Conservation (phyloP, 345 rosid genomes). For the Eucalyptus camaldulensis region DNA sequence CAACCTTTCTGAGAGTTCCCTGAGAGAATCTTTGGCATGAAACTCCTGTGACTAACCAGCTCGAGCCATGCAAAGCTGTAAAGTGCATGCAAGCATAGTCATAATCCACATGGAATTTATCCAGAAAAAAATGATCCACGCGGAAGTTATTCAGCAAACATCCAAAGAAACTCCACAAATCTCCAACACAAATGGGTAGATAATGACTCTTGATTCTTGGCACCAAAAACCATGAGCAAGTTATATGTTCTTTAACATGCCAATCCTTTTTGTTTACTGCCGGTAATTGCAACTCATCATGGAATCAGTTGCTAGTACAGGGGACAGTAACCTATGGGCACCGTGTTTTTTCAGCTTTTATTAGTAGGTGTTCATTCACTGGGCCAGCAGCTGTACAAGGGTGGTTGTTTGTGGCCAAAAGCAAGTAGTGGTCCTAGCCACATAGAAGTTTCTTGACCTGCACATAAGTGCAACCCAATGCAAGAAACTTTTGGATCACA, state of each 20-base stretch:
- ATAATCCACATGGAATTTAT: not conserved
- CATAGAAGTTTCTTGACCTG: not conserved
- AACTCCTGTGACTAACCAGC: conserved; percentile 91
- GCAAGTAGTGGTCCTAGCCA: not conserved
- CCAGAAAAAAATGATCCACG: not conserved
- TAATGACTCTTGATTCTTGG: not conserved
- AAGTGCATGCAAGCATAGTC: not conserved
- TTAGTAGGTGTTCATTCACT: not conserved
- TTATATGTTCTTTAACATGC: not conserved
- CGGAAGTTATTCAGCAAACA: not conserved
- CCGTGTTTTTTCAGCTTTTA: not conserved
- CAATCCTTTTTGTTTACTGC: not conserved
- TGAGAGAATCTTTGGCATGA: conserved; percentile 90
- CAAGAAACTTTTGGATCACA: not conserved
- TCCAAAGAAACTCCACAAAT: not conserved
- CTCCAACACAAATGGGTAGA: not conserved
- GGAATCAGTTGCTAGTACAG: not conserved
- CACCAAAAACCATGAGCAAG: not conserved
- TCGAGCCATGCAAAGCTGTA: conserved; percentile 98
- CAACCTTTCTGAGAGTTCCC: conserved; percentile 90
- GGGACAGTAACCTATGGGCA: not conserved
- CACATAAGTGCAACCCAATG: not conserved
- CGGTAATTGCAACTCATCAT: not conserved
- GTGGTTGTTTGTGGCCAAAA: not conserved
- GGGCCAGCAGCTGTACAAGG: not conserved